Percentiles rank a stretch among this genome's conserved stretches.
phyloP scores from a whole-genome alignment of 2,329 filamentous ascomycete genomes.

The Beauveria australis region DNA sequence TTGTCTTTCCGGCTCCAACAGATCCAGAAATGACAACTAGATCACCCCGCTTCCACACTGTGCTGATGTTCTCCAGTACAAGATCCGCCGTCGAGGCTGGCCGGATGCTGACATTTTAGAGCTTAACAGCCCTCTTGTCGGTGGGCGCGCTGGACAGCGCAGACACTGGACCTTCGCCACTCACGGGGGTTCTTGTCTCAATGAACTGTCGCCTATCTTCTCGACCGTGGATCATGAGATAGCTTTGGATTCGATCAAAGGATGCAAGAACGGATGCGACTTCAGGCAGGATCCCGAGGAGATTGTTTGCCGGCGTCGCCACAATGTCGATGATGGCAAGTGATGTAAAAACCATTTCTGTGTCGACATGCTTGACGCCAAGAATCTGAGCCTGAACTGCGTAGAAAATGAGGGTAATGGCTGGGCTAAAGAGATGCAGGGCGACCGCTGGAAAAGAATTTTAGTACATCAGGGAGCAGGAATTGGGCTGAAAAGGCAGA shows the following conservation, averaged over 20 bases:
- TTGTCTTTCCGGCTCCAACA: conserved; percentile 4
- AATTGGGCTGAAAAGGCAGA: background rate
- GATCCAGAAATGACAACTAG: background rate
- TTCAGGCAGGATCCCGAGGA: conserved; percentile 1
- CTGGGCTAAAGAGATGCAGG: background rate
- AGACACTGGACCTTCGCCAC: background rate
- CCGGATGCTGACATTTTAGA: background rate
- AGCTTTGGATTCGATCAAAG: background rate
- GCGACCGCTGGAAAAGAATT: background rate
- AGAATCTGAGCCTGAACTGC: conserved; percentile 1
- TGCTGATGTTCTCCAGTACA: background rate
- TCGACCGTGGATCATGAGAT: background rate
- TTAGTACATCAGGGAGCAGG: background rate
- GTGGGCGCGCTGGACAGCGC: background rate
- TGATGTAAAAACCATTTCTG: background rate
- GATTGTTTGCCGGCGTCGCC: background rate
- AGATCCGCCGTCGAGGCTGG: background rate
- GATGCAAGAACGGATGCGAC: background rate
- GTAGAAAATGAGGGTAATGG: background rate
- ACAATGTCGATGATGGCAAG: conserved; percentile 4
- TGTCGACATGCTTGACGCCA: background rate
- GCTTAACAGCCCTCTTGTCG: background rate
- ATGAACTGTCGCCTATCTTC: background rate
- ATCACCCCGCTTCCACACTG: background rate
- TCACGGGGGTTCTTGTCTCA: background rate